Percentiles rank a stretch among this genome's conserved stretches.
phyloP scores from a whole-genome alignment of 2,329 filamentous ascomycete genomes.

The Pestalotiopsis sp. region DNA sequence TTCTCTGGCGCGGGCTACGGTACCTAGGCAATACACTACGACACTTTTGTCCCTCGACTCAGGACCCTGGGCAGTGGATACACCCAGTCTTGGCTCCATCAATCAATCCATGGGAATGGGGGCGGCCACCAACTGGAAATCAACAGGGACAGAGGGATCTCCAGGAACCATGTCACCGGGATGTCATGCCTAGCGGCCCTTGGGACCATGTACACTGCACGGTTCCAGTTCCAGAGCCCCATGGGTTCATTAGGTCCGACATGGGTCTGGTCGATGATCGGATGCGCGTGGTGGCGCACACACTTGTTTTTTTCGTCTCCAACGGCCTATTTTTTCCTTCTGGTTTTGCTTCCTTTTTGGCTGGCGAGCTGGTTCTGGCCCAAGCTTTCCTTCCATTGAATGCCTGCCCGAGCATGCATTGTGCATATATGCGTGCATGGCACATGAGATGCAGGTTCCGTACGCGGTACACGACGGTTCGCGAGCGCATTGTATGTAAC shows the following conservation, averaged over 20 bases:
- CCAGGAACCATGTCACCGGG: slow-evolving; percentile 11
- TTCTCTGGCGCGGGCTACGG: background rate
- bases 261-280: background rate
- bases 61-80: slow-evolving; percentile 2
- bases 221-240: background rate
- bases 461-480: too few species aligned
- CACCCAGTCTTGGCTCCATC: background rate
- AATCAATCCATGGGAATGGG: background rate
- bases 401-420: too few species aligned
- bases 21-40: background rate
- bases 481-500: too few species aligned
- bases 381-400: too few species aligned
- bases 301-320: background rate
- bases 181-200: slow-evolving; percentile 2
- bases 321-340: too few species aligned
- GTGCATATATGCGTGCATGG: too few species aligned
- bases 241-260: background rate
- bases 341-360: too few species aligned
- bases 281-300: background rate
- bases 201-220: background rate
- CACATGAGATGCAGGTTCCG: too few species aligned
- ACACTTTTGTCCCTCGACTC: slow-evolving; percentile 3
- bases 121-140: slow-evolving; percentile 5
- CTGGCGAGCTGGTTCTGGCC: too few species aligned
- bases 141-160: slow-evolving; percentile 4